Evolutionary conservation across 257 asterid species (phyloP), one percentile per base, ranked within the genome.

Genomic region (Osmanthus fragrans): DNA sequence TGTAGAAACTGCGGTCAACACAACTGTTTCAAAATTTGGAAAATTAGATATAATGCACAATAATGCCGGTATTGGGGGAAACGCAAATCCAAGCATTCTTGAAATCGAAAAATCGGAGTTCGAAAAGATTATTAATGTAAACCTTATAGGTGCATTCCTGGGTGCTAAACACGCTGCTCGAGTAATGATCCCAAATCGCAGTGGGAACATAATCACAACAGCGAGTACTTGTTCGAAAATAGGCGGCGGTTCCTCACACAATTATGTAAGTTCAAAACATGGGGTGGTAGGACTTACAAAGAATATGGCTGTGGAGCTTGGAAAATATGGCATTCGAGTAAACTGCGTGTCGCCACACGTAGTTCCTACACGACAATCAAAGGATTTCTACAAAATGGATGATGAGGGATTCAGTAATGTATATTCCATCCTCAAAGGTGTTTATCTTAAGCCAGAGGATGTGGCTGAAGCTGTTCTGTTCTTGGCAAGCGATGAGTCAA

Each of bases 141-240:
- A 87, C 72, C 77, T 89, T 15, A 15, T 79, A 0, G 88, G 92
- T 0, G 69, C 56, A 16, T 81, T 85, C 40, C 64, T 82, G 2
- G 88, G 92, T 0, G 79, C 80, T 27, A 88, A 88, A 73, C 92
- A 88, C 21, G 92, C 92, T 0, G 90, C 92, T 0, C 74, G 86
- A 0, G 87, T 70, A 19, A 89, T 89, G 92, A 74, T 82, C 68
- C 89, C 80, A 0, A 64, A 63, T 3, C 47, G 77, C 1, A 4
- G 77, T 3, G 93, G 91, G 4, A 63, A 72, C 78, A 87, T 89
- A 11, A 72, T 87, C 8, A 19, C 74, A 11, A 81, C 83, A 0
- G 82, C 81, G 0, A 89, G 93, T 23, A 70, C 47, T 1, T 32
- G 76, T 9, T 68, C 81, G 1, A 10, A 66, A 0, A 23, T 75